These are phyloP conservation scores for Yamagishiella unicocca DNA, from an alignment of 139 green algal genomes.

Conservation along the genomic window DNA sequence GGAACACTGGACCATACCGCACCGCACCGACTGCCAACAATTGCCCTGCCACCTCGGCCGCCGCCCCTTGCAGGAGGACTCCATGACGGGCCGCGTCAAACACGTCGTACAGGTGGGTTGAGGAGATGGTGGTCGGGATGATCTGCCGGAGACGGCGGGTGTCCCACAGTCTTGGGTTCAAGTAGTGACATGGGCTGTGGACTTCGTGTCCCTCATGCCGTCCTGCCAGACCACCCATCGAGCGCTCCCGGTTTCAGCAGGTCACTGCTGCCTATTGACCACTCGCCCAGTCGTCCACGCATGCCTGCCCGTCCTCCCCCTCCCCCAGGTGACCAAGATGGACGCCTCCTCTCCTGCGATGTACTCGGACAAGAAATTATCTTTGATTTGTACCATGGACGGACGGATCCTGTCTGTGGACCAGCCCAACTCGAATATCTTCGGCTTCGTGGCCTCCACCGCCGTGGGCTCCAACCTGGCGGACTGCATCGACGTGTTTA, in stretches of 20 bases:
- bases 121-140: too few relatives aligned
- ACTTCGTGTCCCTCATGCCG: too few relatives aligned
- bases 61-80: slow-evolving; percentile 22
- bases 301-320: background rate
- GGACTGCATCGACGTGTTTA: slow-evolving; percentile 47
- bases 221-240: too few relatives aligned
- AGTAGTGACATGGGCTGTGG: too few relatives aligned
- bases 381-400: background rate
- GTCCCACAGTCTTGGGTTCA: too few relatives aligned
- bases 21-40: too few relatives aligned
- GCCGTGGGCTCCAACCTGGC: slow-evolving; percentile 30
- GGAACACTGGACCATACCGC: too few relatives aligned
- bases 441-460: background rate
- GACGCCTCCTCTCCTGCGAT: background rate
- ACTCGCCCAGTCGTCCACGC: too few relatives aligned
- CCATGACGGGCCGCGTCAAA: slow-evolving; percentile 11
- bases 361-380: background rate
- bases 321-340: slow-evolving; percentile 16
- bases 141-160: too few relatives aligned
- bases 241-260: too few relatives aligned
- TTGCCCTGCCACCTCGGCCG: too few relatives aligned
- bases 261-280: too few relatives aligned
- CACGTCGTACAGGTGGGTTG: slow-evolving; percentile 56
- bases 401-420: slow-evolving; percentile 12
- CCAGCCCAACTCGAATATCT: background rate